Percentiles rank a stretch among this genome's conserved stretches.
Conservation (phyloP, 768 basidiomycete genomes). For the Pholiota conissans region DNA sequence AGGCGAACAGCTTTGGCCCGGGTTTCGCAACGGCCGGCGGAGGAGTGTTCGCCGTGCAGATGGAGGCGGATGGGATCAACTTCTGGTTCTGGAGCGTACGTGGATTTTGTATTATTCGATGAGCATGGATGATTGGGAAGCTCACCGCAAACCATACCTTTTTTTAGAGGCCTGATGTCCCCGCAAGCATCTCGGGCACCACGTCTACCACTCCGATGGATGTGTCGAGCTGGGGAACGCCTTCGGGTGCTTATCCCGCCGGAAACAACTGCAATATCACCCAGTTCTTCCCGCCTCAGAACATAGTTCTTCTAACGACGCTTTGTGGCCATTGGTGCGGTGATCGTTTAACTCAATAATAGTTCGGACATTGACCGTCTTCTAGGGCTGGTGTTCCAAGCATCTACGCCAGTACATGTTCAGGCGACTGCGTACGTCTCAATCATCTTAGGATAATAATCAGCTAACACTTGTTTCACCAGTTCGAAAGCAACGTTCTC, state of each 20-base stretch:
- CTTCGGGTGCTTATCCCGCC: slow-evolving; percentile 63
- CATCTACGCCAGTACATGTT: slow-evolving; percentile 44
- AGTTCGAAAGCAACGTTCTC: slow-evolving; percentile 45
- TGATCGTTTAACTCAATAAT: background rate
- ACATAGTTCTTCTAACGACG: slow-evolving; percentile 68
- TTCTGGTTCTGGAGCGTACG: slow-evolving; percentile 48
- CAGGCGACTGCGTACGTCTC: slow-evolving; percentile 38
- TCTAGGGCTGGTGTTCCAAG: slow-evolving; percentile 32
- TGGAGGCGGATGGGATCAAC: slow-evolving; percentile 50
- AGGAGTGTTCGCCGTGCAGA: slow-evolving; percentile 76
- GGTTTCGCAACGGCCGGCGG: slow-evolving; percentile 71
- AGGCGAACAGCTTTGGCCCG: slow-evolving; percentile 61
- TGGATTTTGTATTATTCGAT: slow-evolving; percentile 8
- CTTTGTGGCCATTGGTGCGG: slow-evolving; percentile 52
- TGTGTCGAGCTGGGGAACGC: slow-evolving; percentile 51
- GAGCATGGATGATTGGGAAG: background rate
- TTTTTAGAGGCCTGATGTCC: slow-evolving; percentile 44
- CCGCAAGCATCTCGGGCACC: slow-evolving; percentile 32
- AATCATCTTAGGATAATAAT: no score
- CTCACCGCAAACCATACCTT: background rate
- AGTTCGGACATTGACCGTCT: background rate
- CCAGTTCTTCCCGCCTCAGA: slow-evolving; percentile 61
- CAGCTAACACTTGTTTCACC: no score
- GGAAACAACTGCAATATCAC: slow-evolving; percentile 49
- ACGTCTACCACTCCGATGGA: slow-evolving; percentile 38